Evolutionary conservation across 176 grass and related monocot species (phyloP), one percentile per base, ranked within the genome.

Genomic region (Tuctoria greenei): DNA sequence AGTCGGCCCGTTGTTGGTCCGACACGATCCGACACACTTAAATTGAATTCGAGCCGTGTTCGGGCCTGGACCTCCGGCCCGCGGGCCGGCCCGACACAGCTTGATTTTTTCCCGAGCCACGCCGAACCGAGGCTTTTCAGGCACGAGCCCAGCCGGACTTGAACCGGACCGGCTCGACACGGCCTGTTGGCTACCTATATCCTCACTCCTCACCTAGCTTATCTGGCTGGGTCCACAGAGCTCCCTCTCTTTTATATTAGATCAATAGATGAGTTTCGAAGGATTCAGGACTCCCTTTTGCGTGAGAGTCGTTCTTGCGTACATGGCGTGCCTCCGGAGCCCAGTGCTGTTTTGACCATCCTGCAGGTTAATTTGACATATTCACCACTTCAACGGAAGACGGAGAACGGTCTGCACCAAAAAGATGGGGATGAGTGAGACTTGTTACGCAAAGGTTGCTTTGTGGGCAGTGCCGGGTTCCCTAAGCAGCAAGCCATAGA

Each of bases 231-330:
- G n/a, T n/a, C n/a, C n/a, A n/a, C n/a, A n/a, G n/a, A n/a, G n/a
- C n/a, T 15, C 55, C 55, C 23, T 58, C 12, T 57, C 21, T 57
- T 58, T 26, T 31, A n/a, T n/a, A n/a, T 8, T 2, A 2, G 16
- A 6, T n/a, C n/a, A 10, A 24, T n/a, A 4, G 7, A n/a, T n/a
- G n/a, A 54, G 20, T 54, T 58, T 12, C 55, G 26, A 13, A 31
- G 31, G 31, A 31, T 31, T 31, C 31, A 31, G 55, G 55, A 58
- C 26, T 26, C 55, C 52, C 21, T 37, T 6, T 46, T 64, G 28
- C 46, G 66, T 9, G 58, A 64, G 36, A 77, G 71, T 12, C 61
- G 26, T 70, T 75, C 72, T 18, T 25, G 43, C 57, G 57, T 61
- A 26, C 62, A 20, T 38, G 50, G 21, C 62, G 40, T n/a, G 50